phyloP scores from a whole-genome alignment of 805 yeast species.

The Tetrapisispora nanseiensis region DNA sequence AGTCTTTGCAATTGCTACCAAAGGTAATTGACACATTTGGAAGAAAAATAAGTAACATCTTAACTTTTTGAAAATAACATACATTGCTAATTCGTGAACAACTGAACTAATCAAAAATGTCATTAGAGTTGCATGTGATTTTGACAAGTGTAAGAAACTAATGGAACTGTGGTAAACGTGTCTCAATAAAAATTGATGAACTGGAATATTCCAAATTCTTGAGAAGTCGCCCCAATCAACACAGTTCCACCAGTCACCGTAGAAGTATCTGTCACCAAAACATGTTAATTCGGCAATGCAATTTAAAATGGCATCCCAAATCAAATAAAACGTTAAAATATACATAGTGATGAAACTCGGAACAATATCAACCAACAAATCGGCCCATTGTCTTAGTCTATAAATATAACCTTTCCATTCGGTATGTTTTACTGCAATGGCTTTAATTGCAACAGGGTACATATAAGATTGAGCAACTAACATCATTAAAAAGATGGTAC shows the following conservation, averaged over 20 bases:
- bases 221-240: conserved; percentile 90
- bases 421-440: conserved; percentile 39
- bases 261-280: conserved; percentile 87
- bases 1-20: conserved; percentile 54
- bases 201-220: conserved; percentile 90
- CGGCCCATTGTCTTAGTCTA: conserved; percentile 19
- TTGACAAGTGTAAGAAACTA: conserved; percentile 59
- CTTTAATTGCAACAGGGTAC: conserved; percentile 62
- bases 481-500: conserved; percentile 76
- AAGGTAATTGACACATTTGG: conserved; percentile 84
- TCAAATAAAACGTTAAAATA: conserved; percentile 70
- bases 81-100: conserved; percentile 91
- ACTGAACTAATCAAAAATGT: conserved; percentile 73
- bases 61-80: conserved; percentile 64
- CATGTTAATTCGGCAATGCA: conserved; percentile 79
- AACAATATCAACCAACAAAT: conserved; percentile 55
- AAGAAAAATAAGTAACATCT: conserved; percentile 72
- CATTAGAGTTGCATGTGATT: conserved; percentile 57
- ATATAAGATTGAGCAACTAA: conserved; percentile 63
- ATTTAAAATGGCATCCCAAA: conserved; percentile 92
- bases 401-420: conserved; percentile 16
- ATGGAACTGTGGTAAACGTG: conserved; percentile 92
- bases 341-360: conserved; percentile 75
- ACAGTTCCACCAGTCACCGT: conserved; percentile 97
- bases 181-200: conserved; percentile 76